phyloP scores from a whole-genome alignment of 2,329 filamentous ascomycete species.

The Orbilia brochopaga region DNA sequence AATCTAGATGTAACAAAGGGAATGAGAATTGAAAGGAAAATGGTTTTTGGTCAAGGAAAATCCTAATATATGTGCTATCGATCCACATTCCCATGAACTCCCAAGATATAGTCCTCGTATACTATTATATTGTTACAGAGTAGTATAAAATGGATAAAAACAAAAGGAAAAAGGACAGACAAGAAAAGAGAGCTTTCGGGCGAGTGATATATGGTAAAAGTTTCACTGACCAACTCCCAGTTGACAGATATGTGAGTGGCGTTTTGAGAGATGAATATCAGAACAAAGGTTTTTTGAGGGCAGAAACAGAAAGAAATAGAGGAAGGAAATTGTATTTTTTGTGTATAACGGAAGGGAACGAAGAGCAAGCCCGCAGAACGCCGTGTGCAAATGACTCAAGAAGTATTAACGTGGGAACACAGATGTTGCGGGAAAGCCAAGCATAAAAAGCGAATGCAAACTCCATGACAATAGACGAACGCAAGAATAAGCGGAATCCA shows the following conservation, averaged over 20 bases:
- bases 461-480: conserved; percentile 23
- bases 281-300: conserved; percentile 28
- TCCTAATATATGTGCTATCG: conserved; percentile 24
- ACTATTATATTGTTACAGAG: conserved; percentile 51
- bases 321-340: conserved; percentile 20
- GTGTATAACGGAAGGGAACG: conserved; percentile 9
- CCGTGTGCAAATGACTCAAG: conserved; percentile 46
- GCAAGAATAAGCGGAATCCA: conserved; percentile 15
- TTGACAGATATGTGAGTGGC: conserved; percentile 21
- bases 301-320: conserved; percentile 35
- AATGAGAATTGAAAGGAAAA: conserved; percentile 24
- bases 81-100: conserved; percentile 46
- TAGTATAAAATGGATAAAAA: conserved; percentile 47
- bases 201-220: conserved; percentile 19
- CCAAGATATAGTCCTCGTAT: conserved; percentile 46
- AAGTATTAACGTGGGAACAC: conserved; percentile 41
- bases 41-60: conserved; percentile 30
- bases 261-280: conserved; percentile 6
- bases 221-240: conserved; percentile 31
- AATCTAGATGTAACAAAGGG: conserved; percentile 33
- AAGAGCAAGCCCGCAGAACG: conserved; percentile 38
- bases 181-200: conserved; percentile 17
- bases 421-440: conserved; percentile 49
- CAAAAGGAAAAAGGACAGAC: conserved; percentile 22
- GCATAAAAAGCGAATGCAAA: conserved; percentile 41